A percentile compares a stretch with the other conserved stretches of the same genome.
Conservation (phyloP, 2,329 filamentous ascomycete genomes). For the Reticulascus tulasneorum region DNA sequence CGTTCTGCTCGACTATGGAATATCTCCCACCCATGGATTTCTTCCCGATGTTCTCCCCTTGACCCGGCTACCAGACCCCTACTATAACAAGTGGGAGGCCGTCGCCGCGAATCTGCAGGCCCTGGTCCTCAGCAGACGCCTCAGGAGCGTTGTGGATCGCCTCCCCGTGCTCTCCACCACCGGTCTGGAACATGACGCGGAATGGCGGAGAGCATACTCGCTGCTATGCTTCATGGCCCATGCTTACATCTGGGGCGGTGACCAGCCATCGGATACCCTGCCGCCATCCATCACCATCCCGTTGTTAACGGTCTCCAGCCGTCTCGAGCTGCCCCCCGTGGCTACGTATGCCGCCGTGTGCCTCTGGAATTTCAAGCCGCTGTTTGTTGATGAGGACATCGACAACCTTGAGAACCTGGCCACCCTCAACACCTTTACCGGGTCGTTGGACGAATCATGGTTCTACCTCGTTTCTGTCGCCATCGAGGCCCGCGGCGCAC, state of each 20-base stretch:
- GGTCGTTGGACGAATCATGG: conserved; percentile 95
- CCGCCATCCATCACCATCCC: conserved; percentile 82
- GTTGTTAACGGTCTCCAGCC: conserved; percentile 69
- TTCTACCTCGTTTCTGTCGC: conserved; percentile 95
- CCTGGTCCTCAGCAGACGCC: conserved; percentile 77
- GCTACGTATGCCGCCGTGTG: conserved; percentile 90
- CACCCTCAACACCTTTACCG: conserved; percentile 86
- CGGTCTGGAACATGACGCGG: conserved; percentile 74
- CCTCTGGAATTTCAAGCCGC: conserved; percentile 94
- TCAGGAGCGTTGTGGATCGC: conserved; percentile 74
- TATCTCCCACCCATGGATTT: conserved; percentile 78
- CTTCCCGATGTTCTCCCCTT: conserved; percentile 78
- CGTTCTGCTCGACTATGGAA: conserved; percentile 70
- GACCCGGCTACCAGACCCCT: conserved; percentile 75
- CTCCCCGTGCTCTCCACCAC: conserved; percentile 81
- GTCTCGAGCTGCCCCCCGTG: conserved; percentile 83
- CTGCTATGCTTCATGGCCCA: conserved; percentile 89
- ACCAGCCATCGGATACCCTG: conserved; percentile 71
- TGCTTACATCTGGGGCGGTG: conserved; percentile 94
- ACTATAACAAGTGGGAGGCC: conserved; percentile 94
- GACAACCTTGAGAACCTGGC: conserved; percentile 84
- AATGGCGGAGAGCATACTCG: conserved; percentile 93
- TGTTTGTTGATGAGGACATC: conserved; percentile 78
- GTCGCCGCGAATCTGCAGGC: conserved; percentile 82
- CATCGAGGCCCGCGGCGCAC: conserved; percentile 87